Percentiles rank a stretch among this genome's conserved stretches.
Evolutionary conservation across 2,329 filamentous ascomycete species (phyloP).

Genomic region (Emericellopsis atlantica): DNA sequence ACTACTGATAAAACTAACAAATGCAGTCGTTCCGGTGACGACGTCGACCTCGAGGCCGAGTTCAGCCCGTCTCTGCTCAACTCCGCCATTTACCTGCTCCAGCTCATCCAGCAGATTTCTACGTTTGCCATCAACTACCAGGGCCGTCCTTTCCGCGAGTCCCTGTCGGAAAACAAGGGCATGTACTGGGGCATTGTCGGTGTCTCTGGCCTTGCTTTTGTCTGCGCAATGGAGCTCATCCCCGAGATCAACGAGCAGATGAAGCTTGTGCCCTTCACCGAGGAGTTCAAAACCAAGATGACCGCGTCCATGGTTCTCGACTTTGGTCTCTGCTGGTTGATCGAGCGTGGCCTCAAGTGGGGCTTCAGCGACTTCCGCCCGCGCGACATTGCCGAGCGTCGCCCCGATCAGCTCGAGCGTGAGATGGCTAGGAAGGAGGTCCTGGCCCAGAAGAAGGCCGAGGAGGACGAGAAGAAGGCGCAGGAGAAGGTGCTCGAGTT

Average conservation of each 20-base stretch:
- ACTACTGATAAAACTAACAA: conserved; percentile 11
- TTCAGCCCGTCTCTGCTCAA: conserved; percentile 91
- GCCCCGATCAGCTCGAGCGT: conserved; percentile 73
- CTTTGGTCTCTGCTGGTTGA: conserved; percentile 73
- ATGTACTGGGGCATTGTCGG: conserved; percentile 97
- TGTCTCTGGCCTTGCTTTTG: conserved; percentile 82
- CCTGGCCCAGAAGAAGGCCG: conserved; percentile 34
- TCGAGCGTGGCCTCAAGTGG: conserved; percentile 76
- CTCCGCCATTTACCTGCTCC: conserved; percentile 90
- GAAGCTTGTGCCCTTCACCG: conserved; percentile 79
- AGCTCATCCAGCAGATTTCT: conserved; percentile 97
- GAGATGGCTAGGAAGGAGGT: conserved; percentile 58
- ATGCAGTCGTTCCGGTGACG: conserved; percentile 29
- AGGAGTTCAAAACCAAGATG: conserved; percentile 81
- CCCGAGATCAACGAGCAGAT: conserved; percentile 92
- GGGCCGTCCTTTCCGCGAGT: conserved; percentile 92
- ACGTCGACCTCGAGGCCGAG: conserved; percentile 86
- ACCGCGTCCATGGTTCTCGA: conserved; percentile 77
- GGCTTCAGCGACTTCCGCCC: conserved; percentile 85
- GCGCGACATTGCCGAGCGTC: conserved; percentile 80
- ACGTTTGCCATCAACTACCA: conserved; percentile 99
- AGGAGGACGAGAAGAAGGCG: conserved; percentile 37
- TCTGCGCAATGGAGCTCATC: conserved; percentile 87
- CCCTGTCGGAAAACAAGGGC: conserved; percentile 85
- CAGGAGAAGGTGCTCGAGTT: conserved; percentile 45